Conservation (phyloP, 768 basidiomycete species). For the Lanmaoa rubissima region DNA sequence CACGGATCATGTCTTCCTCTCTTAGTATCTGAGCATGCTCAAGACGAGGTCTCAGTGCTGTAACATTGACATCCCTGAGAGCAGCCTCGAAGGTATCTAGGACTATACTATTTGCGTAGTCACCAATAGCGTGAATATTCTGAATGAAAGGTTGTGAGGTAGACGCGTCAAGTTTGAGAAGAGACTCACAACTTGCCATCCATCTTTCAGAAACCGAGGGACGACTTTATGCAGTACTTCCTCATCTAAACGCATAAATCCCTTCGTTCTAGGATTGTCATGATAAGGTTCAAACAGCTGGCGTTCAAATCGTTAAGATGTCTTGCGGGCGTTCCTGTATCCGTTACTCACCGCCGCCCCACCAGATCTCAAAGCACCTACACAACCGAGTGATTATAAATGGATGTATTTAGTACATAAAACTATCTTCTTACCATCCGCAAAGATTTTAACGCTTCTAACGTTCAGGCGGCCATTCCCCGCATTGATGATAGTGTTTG, state of each 20-base stretch:
- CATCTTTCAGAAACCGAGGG: conserved; percentile 68
- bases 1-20: conserved; percentile 67
- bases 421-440: conserved; percentile 39
- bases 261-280: conserved; percentile 71
- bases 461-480: conserved; percentile 64
- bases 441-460: conserved; percentile 79
- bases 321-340: background rate
- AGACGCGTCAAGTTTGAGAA: background rate
- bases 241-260: conserved; percentile 72
- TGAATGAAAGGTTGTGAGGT: conserved; percentile 26
- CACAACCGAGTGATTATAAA: background rate
- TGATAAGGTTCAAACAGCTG: conserved; percentile 81
- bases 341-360: conserved; percentile 70
- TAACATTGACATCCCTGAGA: conserved; percentile 57
- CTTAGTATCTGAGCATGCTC: conserved; percentile 92
- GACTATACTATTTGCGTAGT: conserved; percentile 82
- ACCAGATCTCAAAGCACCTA: conserved; percentile 84
- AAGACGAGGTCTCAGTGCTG: conserved; percentile 69
- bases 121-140: conserved; percentile 89
- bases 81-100: conserved; percentile 79
- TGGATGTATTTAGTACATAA: background rate
- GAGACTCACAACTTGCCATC: conserved; percentile 84
- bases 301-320: background rate
- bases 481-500: conserved; percentile 51
- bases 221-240: conserved; percentile 62